Evolutionary conservation across 306 rosid genomes (phyloP).

Genomic region (Prunus mongolica): DNA sequence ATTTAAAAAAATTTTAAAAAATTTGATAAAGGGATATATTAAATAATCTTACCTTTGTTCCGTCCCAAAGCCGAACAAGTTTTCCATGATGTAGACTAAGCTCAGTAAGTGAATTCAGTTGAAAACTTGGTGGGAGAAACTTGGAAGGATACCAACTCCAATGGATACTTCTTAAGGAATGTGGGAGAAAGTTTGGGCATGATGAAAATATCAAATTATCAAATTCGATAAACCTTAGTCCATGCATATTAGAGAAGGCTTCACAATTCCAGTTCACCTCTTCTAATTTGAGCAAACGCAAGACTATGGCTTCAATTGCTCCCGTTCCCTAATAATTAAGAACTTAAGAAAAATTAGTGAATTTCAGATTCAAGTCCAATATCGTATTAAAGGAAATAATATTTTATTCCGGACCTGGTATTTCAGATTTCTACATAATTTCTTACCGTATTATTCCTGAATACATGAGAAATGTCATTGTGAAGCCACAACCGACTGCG

Average conservation of each 20-base stretch:
- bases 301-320: conserved; percentile 4
- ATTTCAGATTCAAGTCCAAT: background rate
- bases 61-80: conserved; percentile 11
- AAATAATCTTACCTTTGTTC: conserved; percentile 1
- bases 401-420: background rate
- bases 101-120: background rate
- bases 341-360: background rate
- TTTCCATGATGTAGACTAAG: conserved; percentile 5
- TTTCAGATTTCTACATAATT: background rate
- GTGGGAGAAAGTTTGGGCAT: conserved; percentile 1
- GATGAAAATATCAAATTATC: background rate
- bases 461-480: conserved; percentile 12
- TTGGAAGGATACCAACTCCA: conserved; percentile 12
- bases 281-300: background rate
- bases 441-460: conserved; percentile 14
- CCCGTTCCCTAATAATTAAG: background rate
- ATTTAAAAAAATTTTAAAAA: rapidly evolving
- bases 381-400: background rate
- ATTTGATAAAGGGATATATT: background rate
- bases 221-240: conserved; percentile 4
- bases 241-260: conserved; percentile 15
- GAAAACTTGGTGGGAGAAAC: background rate
- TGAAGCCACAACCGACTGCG: conserved; percentile 21
- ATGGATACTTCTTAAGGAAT: background rate
- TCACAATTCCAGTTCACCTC: conserved; percentile 16